These are phyloP conservation scores for Ustilago trichophora DNA, from an alignment of 1,284 basidiomycete genomes.

Conservation along the genomic window DNA sequence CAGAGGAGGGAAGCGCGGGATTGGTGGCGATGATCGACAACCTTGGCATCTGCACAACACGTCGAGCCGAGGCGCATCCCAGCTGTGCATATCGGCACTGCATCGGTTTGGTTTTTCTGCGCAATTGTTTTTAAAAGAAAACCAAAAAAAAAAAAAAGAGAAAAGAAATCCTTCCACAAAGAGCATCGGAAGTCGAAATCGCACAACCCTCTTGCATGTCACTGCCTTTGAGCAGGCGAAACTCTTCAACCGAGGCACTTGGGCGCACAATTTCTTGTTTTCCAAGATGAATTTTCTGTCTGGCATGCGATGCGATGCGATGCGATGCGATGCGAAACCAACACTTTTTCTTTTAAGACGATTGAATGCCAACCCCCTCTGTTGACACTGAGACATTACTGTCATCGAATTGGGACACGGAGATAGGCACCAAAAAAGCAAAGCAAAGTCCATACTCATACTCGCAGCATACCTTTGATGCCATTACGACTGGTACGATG, in stretches of 20 bases:
- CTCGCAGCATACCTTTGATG: background rate
- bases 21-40: slow-evolving; percentile 36
- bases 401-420: too few species aligned
- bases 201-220: background rate
- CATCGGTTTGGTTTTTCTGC: slow-evolving; percentile 3
- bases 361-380: background rate
- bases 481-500: background rate
- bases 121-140: background rate
- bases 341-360: background rate
- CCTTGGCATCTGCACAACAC: slow-evolving; percentile 26
- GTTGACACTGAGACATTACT: slow-evolving; percentile 1
- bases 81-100: slow-evolving; percentile 13
- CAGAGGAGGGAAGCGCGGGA: background rate
- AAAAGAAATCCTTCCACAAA: background rate
- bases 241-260: background rate
- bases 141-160: background rate
- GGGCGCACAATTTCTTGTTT: background rate
- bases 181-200: slow-evolving; percentile 18
- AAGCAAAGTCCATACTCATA: background rate
- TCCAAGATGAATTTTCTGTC: too few species aligned
- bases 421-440: too few species aligned
- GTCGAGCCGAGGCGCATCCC: slow-evolving; percentile 29
- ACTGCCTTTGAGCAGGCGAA: background rate
- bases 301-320: too few species aligned
- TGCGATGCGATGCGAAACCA: too few species aligned